Conservation (phyloP, 371 early-diverging fungal genomes). For the Parasitella parasitica region DNA sequence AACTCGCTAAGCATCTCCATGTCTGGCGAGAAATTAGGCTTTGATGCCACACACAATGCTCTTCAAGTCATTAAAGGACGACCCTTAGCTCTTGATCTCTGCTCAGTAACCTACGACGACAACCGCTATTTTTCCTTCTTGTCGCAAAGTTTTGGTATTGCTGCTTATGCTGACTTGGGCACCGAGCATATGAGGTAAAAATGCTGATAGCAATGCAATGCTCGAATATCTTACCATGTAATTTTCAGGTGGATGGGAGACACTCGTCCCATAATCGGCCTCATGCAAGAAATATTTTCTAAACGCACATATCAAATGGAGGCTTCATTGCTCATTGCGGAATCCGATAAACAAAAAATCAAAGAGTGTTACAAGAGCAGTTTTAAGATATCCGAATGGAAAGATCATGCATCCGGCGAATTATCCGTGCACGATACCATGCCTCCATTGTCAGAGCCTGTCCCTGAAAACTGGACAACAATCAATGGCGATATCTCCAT, state of each 20-base stretch:
- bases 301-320: constrained; percentile 45
- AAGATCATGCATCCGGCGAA: neutral
- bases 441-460: constrained; percentile 38
- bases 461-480: constrained; percentile 52
- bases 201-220: no score
- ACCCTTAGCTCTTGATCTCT: constrained; percentile 56
- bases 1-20: constrained; percentile 58
- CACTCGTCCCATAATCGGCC: constrained; percentile 49
- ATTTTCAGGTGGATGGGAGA: constrained; percentile 61
- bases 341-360: constrained; percentile 48
- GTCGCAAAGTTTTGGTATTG: constrained; percentile 64
- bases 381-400: neutral
- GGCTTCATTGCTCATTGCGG: constrained; percentile 48
- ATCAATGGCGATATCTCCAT: constrained; percentile 48
- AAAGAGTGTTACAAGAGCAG: constrained; percentile 19
- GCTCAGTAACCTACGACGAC: constrained; percentile 58
- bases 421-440: constrained; percentile 23
- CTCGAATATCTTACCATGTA: no score
- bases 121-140: constrained; percentile 58
- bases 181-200: constrained; percentile 45
- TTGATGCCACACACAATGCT: constrained; percentile 49
- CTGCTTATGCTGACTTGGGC: constrained; percentile 62
- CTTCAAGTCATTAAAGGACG: constrained; percentile 61
- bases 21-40: constrained; percentile 54
- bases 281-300: constrained; percentile 51